phyloP scores from a whole-genome alignment of 352 stramenopile species.

The Elongisporangium undulatum region DNA sequence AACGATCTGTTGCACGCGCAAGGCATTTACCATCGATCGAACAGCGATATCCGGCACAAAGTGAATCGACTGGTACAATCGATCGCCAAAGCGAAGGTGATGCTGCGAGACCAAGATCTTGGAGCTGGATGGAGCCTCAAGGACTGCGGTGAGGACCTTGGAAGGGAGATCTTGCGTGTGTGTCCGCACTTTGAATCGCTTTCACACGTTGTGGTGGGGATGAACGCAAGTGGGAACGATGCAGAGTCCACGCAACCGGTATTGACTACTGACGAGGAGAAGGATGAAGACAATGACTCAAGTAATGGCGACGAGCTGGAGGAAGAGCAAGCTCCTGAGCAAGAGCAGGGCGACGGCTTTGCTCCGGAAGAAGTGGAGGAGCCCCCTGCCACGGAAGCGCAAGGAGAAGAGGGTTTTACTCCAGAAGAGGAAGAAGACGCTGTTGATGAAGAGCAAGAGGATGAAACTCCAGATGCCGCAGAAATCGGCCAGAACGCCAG shows the following conservation, averaged over 20 bases:
- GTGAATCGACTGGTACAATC: not conserved
- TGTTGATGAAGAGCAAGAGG: too few species aligned
- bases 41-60: not conserved
- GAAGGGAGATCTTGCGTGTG: not conserved
- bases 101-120: not conserved
- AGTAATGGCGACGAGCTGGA: too few species aligned
- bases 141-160: not conserved
- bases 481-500: not conserved
- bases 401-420: not conserved
- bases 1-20: not conserved
- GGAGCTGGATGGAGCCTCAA: not conserved
- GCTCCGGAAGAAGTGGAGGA: too few species aligned
- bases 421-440: too few species aligned
- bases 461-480: not conserved
- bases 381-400: too few species aligned
- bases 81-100: not conserved
- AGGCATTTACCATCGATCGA: not conserved
- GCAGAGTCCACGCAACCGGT: not conserved
- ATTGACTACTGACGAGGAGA: not conserved
- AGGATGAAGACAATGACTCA: not conserved
- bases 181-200: not conserved
- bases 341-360: not conserved
- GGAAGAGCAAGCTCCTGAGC: not conserved
- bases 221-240: not conserved
- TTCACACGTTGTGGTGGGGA: not conserved